Evolutionary conservation across 2,329 filamentous ascomycete genomes (phyloP).

Genomic region (Pseudogymnoascus destructans): DNA sequence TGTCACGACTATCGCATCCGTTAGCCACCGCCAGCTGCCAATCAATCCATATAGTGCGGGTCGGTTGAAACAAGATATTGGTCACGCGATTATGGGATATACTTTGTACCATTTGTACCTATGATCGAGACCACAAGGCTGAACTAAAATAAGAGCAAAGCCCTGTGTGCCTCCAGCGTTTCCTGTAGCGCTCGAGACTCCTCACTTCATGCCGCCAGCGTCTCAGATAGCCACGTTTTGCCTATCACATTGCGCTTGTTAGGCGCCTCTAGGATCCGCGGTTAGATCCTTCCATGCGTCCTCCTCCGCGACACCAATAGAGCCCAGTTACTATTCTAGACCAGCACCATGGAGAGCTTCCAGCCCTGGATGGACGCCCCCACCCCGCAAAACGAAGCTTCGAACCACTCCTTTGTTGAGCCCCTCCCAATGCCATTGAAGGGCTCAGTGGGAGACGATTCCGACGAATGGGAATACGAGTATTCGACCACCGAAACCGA

Average conservation of each 20-base stretch:
- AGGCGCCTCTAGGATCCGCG: not conserved
- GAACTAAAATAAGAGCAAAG: not conserved
- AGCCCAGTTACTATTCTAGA: not conserved
- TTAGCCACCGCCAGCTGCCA: not conserved
- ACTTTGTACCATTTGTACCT: not conserved
- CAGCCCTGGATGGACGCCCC: constrained; percentile 2
- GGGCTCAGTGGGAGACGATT: constrained; percentile 33
- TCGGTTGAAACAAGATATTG: not conserved
- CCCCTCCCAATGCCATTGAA: not conserved
- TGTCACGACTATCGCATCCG: not conserved
- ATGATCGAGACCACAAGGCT: not conserved
- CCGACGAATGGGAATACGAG: constrained; percentile 54
- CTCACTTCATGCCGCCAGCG: not conserved
- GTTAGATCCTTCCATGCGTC: not conserved
- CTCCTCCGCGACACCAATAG: not conserved
- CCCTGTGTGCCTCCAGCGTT: not conserved
- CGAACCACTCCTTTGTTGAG: not conserved
- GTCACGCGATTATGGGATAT: not conserved
- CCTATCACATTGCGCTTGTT: not conserved
- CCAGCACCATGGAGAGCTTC: not conserved
- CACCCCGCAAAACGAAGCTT: constrained; percentile 5
- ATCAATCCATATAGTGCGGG: not conserved
- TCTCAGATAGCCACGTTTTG: not conserved
- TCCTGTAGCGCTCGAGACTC: not conserved
- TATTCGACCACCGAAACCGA: constrained; percentile 52